Percentiles rank a stretch among this genome's conserved stretches.
These are phyloP conservation scores for Trypanosoma congolense DNA, from an alignment of 208 protist species.

Conservation along the genomic window DNA sequence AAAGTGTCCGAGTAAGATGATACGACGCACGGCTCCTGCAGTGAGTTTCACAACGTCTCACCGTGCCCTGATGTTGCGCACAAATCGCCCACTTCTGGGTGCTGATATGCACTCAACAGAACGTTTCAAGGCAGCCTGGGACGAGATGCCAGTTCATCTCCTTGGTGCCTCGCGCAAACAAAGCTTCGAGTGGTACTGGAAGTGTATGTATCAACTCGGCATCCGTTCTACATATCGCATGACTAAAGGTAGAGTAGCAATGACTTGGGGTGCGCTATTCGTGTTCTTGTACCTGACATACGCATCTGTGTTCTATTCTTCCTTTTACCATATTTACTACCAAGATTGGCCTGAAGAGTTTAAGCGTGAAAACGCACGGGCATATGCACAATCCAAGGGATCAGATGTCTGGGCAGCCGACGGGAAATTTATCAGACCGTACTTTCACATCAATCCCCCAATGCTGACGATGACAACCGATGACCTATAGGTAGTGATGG, in stretches of 20 bases:
- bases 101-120: constrained; percentile 78
- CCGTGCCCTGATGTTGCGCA: constrained; percentile 62
- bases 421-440: constrained; percentile 82
- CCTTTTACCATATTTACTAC: constrained; percentile 71
- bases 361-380: constrained; percentile 72
- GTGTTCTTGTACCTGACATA: constrained; percentile 71
- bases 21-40: constrained; percentile 67
- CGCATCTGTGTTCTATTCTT: constrained; percentile 65
- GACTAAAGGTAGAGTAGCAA: constrained; percentile 66
- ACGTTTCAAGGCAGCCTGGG: constrained; percentile 82
- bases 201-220: constrained; percentile 73
- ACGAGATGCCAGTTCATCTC: constrained; percentile 75
- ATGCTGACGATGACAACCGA: constrained; percentile 85
- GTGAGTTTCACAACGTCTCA: constrained; percentile 81
- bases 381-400: constrained; percentile 67
- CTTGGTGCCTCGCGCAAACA: constrained; percentile 59
- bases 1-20: constrained; percentile 28
- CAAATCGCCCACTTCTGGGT: constrained; percentile 57
- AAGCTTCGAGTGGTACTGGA: constrained; percentile 77
- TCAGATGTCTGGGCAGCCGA: constrained; percentile 79
- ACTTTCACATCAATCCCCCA: constrained; percentile 87
- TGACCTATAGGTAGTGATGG: constrained; percentile 36
- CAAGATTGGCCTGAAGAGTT: constrained; percentile 77
- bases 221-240: constrained; percentile 59
- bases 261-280: constrained; percentile 63